A percentile compares a stretch with the other conserved stretches of the same genome.
Conservation (phyloP, 441 rosid genomes). For the Kokia cookei region DNA sequence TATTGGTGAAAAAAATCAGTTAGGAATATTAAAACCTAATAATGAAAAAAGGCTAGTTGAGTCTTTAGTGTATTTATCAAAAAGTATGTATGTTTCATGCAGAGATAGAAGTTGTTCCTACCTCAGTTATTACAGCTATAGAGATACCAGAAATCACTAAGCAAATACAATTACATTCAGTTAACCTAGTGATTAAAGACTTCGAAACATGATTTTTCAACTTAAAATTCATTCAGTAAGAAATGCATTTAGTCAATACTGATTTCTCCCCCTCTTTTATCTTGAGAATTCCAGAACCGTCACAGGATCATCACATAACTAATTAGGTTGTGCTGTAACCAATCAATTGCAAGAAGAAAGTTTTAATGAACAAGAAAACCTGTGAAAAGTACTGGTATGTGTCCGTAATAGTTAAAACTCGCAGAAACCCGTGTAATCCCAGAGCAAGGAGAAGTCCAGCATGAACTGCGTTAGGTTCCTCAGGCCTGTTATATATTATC, state of each 20-base stretch:
- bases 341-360: constrained; percentile 10
- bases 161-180: background rate
- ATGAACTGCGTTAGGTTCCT: constrained; percentile 80
- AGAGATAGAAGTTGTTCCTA: background rate
- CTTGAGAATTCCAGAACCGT: background rate
- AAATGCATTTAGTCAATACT: background rate
- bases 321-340: background rate
- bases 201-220: background rate
- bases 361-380: constrained; percentile 37
- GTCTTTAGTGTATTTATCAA: background rate
- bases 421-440: constrained; percentile 94
- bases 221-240: background rate
- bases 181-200: background rate
- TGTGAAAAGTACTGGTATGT: constrained; percentile 81
- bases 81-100: background rate
- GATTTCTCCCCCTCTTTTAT: background rate
- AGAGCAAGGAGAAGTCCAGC: constrained; percentile 96
- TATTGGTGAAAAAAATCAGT: constrained; percentile 20
- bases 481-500: constrained; percentile 90
- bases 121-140: background rate
- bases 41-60: background rate
- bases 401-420: constrained; percentile 70
- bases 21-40: background rate
- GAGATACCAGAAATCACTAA: background rate
- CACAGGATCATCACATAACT: background rate